phyloP scores from a whole-genome alignment of 768 basidiomycete genomes.

The Mycena albidolilacea region DNA sequence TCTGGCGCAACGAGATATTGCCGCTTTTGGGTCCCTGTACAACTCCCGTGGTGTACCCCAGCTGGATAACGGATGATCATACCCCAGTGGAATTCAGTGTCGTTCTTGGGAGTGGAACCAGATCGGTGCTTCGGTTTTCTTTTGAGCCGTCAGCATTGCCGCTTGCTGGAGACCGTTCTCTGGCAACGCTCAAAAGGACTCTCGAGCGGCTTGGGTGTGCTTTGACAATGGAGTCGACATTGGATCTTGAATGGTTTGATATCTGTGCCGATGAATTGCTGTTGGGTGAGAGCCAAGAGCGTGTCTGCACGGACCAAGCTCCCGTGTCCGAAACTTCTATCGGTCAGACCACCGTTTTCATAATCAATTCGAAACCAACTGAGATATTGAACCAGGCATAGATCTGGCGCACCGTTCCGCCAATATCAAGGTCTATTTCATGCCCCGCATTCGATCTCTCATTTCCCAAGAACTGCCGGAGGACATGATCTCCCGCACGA shows the following conservation, averaged over 20 bases:
- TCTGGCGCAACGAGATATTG: slow-evolving; percentile 9
- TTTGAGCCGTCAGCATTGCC: slow-evolving; percentile 24
- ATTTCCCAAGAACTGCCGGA: slow-evolving; percentile 5
- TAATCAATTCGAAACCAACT: not conserved
- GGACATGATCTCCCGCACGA: slow-evolving; percentile 14
- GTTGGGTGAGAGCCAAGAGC: not conserved
- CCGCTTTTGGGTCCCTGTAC: slow-evolving; percentile 15
- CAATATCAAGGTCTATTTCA: slow-evolving; percentile 24
- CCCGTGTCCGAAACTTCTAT: slow-evolving; percentile 23
- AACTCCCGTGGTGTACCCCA: slow-evolving; percentile 9
- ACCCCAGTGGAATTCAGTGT: slow-evolving; percentile 32
- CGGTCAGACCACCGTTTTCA: not conserved
- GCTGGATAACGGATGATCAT: slow-evolving; percentile 32
- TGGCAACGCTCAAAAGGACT: not conserved
- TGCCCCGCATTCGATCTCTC: slow-evolving; percentile 26
- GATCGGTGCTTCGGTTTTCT: slow-evolving; percentile 25
- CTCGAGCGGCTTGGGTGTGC: not conserved
- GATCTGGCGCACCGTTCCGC: slow-evolving; percentile 15
- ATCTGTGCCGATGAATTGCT: slow-evolving; percentile 31
- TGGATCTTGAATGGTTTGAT: slow-evolving; percentile 31
- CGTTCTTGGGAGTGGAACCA: not conserved
- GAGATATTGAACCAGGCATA: not conserved
- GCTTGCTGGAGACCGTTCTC: slow-evolving; percentile 14
- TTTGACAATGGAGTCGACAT: slow-evolving; percentile 3
- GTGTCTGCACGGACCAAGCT: not conserved